Base-by-base conservation (phyloP, 768 basidiomycete genomes). In the Phanerochaete sordida region DNA sequence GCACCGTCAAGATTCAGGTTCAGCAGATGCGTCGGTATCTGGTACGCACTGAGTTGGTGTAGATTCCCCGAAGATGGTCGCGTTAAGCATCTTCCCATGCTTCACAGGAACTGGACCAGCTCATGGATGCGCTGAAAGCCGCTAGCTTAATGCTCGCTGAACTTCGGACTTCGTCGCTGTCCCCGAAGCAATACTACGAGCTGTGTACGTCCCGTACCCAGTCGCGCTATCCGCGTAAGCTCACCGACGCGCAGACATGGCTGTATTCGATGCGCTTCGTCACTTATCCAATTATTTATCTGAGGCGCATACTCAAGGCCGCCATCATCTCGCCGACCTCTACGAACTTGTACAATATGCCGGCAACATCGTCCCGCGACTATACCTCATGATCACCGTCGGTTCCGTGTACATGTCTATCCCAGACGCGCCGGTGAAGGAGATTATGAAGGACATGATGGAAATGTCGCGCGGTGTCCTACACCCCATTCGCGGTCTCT, bases 391-490 rank as follows among this genome's bases (percentile, higher is more conserved):
- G 97, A 97, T 98, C 68, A 98, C 97, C 39, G 96, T 99, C 62
- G 97, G 97, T 64, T 93, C 96, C 0, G 95, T 98, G 35, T 99
- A 98, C 81, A 98, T 99, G 97, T 95, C 94, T 28, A 88, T 98
- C 54, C 87, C 94, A 2, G 96, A 97, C 60, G 95, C 96, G 11
- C 96, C 96, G 3, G 88, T 98, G 58, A 97, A 95, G 80, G 96
- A 99, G 77, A 94, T 99, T 63, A 99, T 98, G 96, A 98, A 97
- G 81, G 97, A 99, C 74, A 98, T 98, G 96, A 90, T 99, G 90
- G 97, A 99, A 74, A 98, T 98, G 97, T 94, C 94, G 35, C 81
- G 95, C 21, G 97, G 97, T 62, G 94, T 99, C 4, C 81, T 98
- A 63, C 95, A 98, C 72, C 96, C 97, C n/a, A 93, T 95, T 52